These are phyloP conservation scores for Boletellus ananas DNA, from an alignment of 768 basidiomycete genomes.

Conservation along the genomic window DNA sequence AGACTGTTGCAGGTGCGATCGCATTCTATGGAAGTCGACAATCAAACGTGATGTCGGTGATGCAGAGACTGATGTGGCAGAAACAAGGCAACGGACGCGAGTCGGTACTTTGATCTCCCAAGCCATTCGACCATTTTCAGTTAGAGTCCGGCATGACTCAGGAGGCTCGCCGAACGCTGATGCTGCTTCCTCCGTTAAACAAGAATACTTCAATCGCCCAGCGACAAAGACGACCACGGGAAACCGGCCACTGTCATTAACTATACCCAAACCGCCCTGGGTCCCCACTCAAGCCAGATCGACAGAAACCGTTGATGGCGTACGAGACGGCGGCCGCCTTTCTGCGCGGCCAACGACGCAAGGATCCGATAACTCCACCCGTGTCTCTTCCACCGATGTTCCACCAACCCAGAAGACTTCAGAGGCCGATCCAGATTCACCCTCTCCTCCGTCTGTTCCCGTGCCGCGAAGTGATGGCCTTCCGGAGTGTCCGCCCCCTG, in stretches of 20 bases:
- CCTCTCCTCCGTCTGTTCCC: constrained; percentile 11
- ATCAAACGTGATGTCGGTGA: constrained; percentile 44
- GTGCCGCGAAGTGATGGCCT: constrained; percentile 11
- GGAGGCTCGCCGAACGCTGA: constrained; percentile 30
- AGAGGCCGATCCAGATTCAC: constrained; percentile 8
- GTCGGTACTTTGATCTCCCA: constrained; percentile 54
- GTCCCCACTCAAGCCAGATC: constrained; percentile 22
- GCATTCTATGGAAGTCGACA: constrained; percentile 79
- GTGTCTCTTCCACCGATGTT: constrained; percentile 13
- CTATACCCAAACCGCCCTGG: constrained; percentile 19
- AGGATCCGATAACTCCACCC: constrained; percentile 12
- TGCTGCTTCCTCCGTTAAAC: constrained; percentile 16
- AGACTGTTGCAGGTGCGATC: constrained; percentile 63
- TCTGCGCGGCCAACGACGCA: constrained; percentile 11
- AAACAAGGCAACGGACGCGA: constrained; percentile 39
- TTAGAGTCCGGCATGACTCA: constrained; percentile 37
- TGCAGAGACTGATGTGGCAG: constrained; percentile 36
- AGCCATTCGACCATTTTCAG: constrained; percentile 47
- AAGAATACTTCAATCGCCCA: constrained; percentile 21
- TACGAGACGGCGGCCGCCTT: not conserved
- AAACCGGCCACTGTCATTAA: constrained; percentile 19
- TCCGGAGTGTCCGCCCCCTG: constrained; percentile 26
- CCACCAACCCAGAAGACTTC: constrained; percentile 4
- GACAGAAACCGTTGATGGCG: constrained; percentile 24
- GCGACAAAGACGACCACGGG: constrained; percentile 9